These are phyloP conservation scores for Emmonsia crescens DNA, from an alignment of 2,329 filamentous ascomycete genomes.

Conservation along the genomic window DNA sequence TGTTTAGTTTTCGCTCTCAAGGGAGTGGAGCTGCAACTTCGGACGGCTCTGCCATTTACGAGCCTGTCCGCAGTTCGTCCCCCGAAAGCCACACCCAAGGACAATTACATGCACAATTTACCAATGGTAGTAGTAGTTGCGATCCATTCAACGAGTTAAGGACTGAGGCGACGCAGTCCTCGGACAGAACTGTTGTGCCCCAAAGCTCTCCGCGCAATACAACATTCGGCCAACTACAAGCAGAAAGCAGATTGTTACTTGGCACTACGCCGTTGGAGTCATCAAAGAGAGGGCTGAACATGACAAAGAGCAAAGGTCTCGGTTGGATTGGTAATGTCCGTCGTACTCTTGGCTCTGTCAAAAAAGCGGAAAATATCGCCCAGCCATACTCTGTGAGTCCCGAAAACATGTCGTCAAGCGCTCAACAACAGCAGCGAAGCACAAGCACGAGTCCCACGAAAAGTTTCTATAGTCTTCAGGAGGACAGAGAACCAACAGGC, in stretches of 20 bases:
- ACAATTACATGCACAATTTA: background rate
- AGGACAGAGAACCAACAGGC: background rate
- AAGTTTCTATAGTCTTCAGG: slow-evolving; percentile 10
- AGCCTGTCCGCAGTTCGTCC: slow-evolving; percentile 2
- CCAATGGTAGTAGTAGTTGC: background rate
- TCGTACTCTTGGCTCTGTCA: slow-evolving; percentile 45
- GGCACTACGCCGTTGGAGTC: slow-evolving; percentile 30
- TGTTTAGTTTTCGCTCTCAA: slow-evolving; percentile 4
- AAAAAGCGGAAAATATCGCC: slow-evolving; percentile 11
- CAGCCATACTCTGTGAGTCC: slow-evolving; percentile 3
- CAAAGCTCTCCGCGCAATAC: slow-evolving; percentile 27
- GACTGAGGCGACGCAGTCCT: background rate
- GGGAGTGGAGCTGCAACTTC: background rate
- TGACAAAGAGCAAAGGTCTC: slow-evolving; percentile 41
- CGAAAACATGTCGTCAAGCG: background rate
- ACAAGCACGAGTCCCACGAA: slow-evolving; percentile 19
- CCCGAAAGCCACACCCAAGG: background rate
- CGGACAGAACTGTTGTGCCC: slow-evolving; percentile 8
- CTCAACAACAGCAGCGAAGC: slow-evolving; percentile 9
- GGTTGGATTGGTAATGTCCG: slow-evolving; percentile 60
- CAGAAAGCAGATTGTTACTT: slow-evolving; percentile 43
- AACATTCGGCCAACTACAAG: slow-evolving; percentile 39
- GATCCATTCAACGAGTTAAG: slow-evolving; percentile 11
- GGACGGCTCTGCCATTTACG: background rate
- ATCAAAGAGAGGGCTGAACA: slow-evolving; percentile 15